Conservation (phyloP, 2,329 filamentous ascomycete genomes). For the Botrytis galanthina region DNA sequence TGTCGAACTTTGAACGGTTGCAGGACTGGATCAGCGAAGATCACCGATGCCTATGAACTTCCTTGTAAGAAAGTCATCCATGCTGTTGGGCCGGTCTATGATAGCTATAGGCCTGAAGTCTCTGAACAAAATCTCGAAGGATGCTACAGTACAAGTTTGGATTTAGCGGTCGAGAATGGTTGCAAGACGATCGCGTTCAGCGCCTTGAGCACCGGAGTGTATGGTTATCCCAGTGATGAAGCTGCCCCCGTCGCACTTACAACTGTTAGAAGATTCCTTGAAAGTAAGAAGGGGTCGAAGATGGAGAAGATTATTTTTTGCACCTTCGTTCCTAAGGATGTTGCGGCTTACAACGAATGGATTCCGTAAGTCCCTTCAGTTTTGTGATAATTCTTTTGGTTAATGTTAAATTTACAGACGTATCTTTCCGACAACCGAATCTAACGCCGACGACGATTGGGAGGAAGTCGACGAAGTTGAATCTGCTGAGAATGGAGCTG, state of each 20-base stretch:
- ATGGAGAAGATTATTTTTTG: slow-evolving; percentile 81
- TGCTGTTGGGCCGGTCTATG: slow-evolving; percentile 82
- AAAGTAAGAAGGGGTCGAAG: slow-evolving; percentile 45
- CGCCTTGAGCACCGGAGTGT: slow-evolving; percentile 83
- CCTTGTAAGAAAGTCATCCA: slow-evolving; percentile 82
- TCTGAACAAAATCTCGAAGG: slow-evolving; percentile 50
- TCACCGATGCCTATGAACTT: slow-evolving; percentile 74
- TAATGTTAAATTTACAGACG: slow-evolving; percentile 37
- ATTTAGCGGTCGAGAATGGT: slow-evolving; percentile 65
- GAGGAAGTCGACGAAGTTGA: slow-evolving; percentile 33
- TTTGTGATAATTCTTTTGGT: slow-evolving; percentile 5
- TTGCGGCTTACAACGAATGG: slow-evolving; percentile 64
- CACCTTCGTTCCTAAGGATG: slow-evolving; percentile 76
- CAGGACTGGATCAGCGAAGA: slow-evolving; percentile 74
- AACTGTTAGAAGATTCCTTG: slow-evolving; percentile 55
- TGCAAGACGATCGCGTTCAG: slow-evolving; percentile 77
- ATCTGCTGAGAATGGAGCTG: slow-evolving; percentile 32
- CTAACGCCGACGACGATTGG: slow-evolving; percentile 30
- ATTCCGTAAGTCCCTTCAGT: slow-evolving; percentile 64
- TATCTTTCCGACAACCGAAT: slow-evolving; percentile 49
- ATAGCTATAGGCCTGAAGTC: slow-evolving; percentile 40
- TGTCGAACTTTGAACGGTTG: slow-evolving; percentile 73
- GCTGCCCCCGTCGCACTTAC: slow-evolving; percentile 72
- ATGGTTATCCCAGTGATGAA: slow-evolving; percentile 74
- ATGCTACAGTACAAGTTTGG: slow-evolving; percentile 70